A percentile compares a stretch with the other conserved stretches of the same genome.
These are phyloP conservation scores for Chrysosporium queenslandicum DNA, from an alignment of 2,329 filamentous ascomycete genomes.

Conservation along the genomic window DNA sequence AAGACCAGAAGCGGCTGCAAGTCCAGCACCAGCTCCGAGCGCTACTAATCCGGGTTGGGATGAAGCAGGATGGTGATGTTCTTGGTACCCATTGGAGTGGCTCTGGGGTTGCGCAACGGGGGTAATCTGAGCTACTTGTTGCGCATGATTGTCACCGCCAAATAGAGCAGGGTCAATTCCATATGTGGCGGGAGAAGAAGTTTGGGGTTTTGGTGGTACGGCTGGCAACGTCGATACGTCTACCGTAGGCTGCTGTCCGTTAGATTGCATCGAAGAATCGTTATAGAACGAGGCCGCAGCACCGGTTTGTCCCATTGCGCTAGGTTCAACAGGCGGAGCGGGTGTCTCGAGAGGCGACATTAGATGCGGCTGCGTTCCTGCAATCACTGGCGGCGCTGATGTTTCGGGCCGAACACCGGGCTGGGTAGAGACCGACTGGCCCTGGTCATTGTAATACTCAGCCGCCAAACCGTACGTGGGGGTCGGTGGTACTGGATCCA, in stretches of 20 bases:
- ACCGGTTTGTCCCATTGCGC: conserved; percentile 39
- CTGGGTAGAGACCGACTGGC: conserved; percentile 49
- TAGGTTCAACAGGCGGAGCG: conserved; percentile 51
- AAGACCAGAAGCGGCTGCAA: conserved; percentile 23
- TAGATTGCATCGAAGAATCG: background rate
- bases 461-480: conserved; percentile 44
- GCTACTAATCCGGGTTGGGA: conserved; percentile 38
- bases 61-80: conserved; percentile 26
- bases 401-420: conserved; percentile 46
- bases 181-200: conserved; percentile 29
- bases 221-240: background rate
- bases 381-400: conserved; percentile 42
- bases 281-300: conserved; percentile 8
- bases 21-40: conserved; percentile 38
- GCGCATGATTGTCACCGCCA: conserved; percentile 6
- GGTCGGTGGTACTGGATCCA: conserved; percentile 9
- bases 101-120: conserved; percentile 25
- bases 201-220: conserved; percentile 23
- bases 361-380: conserved; percentile 48
- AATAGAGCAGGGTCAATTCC: conserved; percentile 28
- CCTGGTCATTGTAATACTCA: conserved; percentile 54
- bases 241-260: background rate
- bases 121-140: background rate
- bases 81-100: background rate
- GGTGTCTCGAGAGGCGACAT: conserved; percentile 42